Evolutionary conservation across 352 stramenopile species (phyloP), one percentile per base, ranked within the genome.

Genomic region (Phytophthora kernoviae): DNA sequence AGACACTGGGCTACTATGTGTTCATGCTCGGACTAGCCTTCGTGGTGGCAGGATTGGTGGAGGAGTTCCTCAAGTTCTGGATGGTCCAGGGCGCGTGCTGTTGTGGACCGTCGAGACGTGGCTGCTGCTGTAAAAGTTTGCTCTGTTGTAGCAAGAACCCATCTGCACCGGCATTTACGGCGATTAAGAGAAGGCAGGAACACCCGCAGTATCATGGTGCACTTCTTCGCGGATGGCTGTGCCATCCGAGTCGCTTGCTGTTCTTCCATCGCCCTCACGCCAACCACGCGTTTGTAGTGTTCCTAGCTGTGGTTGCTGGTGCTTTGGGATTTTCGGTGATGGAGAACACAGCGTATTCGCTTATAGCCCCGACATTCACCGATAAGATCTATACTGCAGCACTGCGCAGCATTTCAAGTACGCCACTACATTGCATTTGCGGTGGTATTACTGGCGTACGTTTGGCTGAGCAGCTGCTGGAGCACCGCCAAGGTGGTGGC

Each of bases 31-130:
- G 58, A 9, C 33, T 79, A 40, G 70, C 78, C 10, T 91, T 84
- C 53, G 54, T 86, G 10, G 73, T 92, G 24, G 80, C 84, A 0
- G 78, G 54, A 26, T 59, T 89, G 5, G 80, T 91, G 18, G 81
- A 91, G 46, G 84, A 91, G 52, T 72, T 63, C 20, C 43, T 87
- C 45, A 91, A 91, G 47, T 73, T 80, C 37, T 92, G 84, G 81
- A 26, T 91, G 42, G 79, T 91, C 2, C 78, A 89, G 15, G 68
- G 77, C 24, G 58, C 50, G 7, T 89, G 77, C 43, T 77, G 73
- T 53, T 78, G 69, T 47, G 66, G 59, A 32, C 54, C 33, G 2
- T 60, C 53, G 15, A 47, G 49, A 48, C 22, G 42, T 33, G 32
- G 37, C 9, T 43, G 50, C 17, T 68, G 46, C 24, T 62, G 62